Evolutionary conservation across 805 yeast genomes (phyloP).

Genomic region (Metschnikowia proteae): DNA sequence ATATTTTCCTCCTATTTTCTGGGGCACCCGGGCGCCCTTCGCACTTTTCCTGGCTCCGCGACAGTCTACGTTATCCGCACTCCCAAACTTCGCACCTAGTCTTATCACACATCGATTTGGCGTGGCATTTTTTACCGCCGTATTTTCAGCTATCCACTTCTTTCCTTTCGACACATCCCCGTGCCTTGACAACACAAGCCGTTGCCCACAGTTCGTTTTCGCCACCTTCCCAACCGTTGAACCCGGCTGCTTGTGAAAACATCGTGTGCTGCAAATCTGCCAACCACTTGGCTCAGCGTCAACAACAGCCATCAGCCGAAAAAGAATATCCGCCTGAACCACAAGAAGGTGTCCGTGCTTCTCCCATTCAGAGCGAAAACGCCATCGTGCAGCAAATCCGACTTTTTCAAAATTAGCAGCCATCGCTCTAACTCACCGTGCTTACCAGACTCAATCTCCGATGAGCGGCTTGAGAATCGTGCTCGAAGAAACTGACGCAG

Average conservation of each 20-base stretch:
- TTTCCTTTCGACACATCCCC: too few relatives aligned
- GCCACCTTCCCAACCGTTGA: background rate
- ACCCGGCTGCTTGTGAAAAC: background rate
- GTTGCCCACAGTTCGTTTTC: background rate
- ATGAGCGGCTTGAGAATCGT: conserved; percentile 21
- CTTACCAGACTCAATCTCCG: too few relatives aligned
- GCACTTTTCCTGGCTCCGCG: conserved; percentile 2
- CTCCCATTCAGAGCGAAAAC: too few relatives aligned
- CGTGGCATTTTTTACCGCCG: background rate
- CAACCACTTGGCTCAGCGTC: background rate
- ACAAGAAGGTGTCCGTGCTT: too few relatives aligned
- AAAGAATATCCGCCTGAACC: background rate
- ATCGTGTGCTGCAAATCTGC: background rate
- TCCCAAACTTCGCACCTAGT: background rate
- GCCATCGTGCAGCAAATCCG: too few relatives aligned
- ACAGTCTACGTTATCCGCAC: background rate
- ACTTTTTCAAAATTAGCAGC: too few relatives aligned
- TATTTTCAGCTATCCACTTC: background rate
- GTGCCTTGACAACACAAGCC: background rate
- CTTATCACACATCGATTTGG: background rate
- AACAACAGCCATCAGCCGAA: background rate
- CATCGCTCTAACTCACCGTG: too few relatives aligned
- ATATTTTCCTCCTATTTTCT: background rate
- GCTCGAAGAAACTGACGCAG: conserved; percentile 16
- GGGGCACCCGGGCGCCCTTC: conserved; percentile 4